Evolutionary conservation across 176 grass and related monocot species (phyloP).

Genomic region (Triticum dicoccoides): DNA sequence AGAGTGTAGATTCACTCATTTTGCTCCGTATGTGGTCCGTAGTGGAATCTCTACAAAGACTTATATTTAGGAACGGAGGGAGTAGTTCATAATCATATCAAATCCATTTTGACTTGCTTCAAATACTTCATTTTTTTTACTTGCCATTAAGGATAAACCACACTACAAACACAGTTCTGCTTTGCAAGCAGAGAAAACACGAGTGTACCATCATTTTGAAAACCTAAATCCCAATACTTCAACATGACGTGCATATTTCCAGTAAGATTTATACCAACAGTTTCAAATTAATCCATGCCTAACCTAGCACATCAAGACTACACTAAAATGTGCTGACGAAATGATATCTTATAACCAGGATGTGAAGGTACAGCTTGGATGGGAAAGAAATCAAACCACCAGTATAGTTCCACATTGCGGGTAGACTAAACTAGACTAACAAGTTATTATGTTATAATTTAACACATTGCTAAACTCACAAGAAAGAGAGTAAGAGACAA

Average conservation of each 20-base stretch:
- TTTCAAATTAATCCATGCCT: not conserved
- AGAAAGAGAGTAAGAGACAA: not conserved
- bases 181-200: not conserved
- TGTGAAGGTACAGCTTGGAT: not conserved
- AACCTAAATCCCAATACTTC: not conserved
- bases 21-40: too few species aligned
- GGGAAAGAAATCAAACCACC: constrained; percentile 16
- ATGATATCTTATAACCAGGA: not conserved
- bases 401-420: not conserved
- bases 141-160: not conserved
- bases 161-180: not conserved
- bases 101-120: not conserved
- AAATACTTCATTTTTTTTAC: not conserved
- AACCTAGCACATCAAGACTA: not conserved
- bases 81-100: not conserved
- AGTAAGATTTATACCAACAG: not conserved
- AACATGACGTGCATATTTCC: not conserved
- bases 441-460: not conserved
- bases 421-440: not conserved
- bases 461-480: not conserved
- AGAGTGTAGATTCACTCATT: too few species aligned
- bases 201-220: not conserved
- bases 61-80: too few species aligned
- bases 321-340: not conserved
- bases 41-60: too few species aligned